phyloP scores from a whole-genome alignment of 1,139 yeast genomes.

The Saccharomyces hybrid region DNA sequence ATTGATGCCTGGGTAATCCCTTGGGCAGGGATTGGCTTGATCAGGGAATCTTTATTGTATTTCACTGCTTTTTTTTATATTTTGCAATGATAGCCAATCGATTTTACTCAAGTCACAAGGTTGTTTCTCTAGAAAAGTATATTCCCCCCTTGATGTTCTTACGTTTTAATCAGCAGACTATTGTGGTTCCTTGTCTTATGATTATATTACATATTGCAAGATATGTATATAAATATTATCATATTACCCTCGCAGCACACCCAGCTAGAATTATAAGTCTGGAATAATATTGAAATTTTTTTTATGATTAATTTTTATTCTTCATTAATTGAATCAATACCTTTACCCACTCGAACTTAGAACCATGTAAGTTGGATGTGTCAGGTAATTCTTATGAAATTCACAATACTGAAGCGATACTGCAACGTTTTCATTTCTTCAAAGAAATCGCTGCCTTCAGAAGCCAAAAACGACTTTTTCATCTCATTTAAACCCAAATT shows the following conservation, averaged over 20 bases:
- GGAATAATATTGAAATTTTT: background rate
- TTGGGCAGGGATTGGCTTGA: background rate
- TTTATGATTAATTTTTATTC: background rate
- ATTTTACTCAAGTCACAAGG: background rate
- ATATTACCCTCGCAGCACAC: background rate
- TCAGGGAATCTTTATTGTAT: background rate
- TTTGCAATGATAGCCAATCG: background rate
- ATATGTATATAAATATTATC: background rate
- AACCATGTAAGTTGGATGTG: too few species aligned
- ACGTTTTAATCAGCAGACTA: background rate
- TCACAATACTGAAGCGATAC: background rate
- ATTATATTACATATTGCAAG: background rate
- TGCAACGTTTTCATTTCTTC: background rate
- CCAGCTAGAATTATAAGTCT: background rate
- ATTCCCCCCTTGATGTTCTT: background rate
- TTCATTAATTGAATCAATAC: background rate
- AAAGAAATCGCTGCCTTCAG: background rate
- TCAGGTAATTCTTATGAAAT: background rate
- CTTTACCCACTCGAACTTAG: too few species aligned
- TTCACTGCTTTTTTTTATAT: background rate
- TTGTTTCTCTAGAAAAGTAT: background rate
- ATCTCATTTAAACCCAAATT: background rate
- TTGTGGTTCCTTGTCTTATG: background rate
- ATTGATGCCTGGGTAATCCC: background rate
- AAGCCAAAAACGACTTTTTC: background rate